phyloP scores from a whole-genome alignment of 345 rosid species.

The Durio zibethinus region DNA sequence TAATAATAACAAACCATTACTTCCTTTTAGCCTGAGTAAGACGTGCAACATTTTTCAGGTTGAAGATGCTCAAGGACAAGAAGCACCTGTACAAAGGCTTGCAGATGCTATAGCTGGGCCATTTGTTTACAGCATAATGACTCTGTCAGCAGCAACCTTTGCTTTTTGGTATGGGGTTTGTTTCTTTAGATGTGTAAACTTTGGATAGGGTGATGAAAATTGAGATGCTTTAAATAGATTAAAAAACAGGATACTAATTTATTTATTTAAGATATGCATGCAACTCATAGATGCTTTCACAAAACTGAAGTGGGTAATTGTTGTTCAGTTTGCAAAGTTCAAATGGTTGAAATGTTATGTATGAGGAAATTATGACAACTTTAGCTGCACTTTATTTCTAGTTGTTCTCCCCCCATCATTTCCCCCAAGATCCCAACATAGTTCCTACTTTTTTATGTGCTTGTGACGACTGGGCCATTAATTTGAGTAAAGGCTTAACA shows the following conservation, averaged over 20 bases:
- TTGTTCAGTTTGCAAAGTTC: too few species aligned
- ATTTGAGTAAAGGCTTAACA: too few species aligned
- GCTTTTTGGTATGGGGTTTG: constrained; percentile 68
- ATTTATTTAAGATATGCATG: not conserved
- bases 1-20: not conserved
- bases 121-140: constrained; percentile 79
- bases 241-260: not conserved
- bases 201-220: not conserved
- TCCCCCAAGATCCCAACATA: too few species aligned
- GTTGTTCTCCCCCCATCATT: too few species aligned
- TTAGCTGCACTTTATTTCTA: too few species aligned
- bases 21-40: not conserved
- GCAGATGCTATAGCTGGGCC: constrained; percentile 98
- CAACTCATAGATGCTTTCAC: too few species aligned
- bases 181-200: constrained; percentile 17
- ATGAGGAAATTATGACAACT: too few species aligned
- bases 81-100: constrained; percentile 92
- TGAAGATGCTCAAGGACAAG: constrained; percentile 93
- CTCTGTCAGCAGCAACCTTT: constrained; percentile 83
- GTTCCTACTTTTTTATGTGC: too few species aligned
- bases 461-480: too few species aligned
- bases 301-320: too few species aligned
- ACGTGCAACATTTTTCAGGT: constrained; percentile 43
- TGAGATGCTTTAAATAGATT: not conserved
- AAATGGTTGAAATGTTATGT: too few species aligned